Conservation (phyloP, 495 filamentous ascomycete genomes). For the Parachaetomium inaequale region DNA sequence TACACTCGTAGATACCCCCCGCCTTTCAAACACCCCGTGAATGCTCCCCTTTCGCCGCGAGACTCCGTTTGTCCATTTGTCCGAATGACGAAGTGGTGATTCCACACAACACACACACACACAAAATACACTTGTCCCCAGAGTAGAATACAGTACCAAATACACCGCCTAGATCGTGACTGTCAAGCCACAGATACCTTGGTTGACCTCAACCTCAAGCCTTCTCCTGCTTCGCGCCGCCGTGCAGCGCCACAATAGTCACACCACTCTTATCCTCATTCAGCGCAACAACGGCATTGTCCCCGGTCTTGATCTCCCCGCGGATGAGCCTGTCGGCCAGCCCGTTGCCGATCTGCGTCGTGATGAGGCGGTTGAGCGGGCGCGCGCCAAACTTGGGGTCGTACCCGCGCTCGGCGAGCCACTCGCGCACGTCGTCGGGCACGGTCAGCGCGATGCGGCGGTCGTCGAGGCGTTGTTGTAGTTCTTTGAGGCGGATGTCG, state of each 20-base stretch:
- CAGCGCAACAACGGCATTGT: slow-evolving; percentile 64
- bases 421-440: slow-evolving; percentile 66
- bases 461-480: slow-evolving; percentile 80
- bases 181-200: too few species aligned
- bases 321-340: slow-evolving; percentile 89
- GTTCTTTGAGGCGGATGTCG: slow-evolving; percentile 81
- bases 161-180: too few species aligned
- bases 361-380: slow-evolving; percentile 88
- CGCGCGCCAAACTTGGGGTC: slow-evolving; percentile 88
- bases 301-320: slow-evolving; percentile 72
- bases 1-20: too few species aligned
- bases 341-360: slow-evolving; percentile 80
- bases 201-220: neutral
- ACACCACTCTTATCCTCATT: slow-evolving; percentile 53
- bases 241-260: slow-evolving; percentile 25
- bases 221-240: neutral
- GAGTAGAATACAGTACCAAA: too few species aligned
- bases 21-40: neutral
- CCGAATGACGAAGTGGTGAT: slow-evolving; percentile 4
- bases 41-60: neutral
- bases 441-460: slow-evolving; percentile 76
- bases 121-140: too few species aligned
- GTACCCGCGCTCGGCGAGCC: slow-evolving; percentile 85
- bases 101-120: too few species aligned
- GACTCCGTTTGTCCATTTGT: neutral